Conservation (phyloP, 257 asterid genomes). For the Solanum ossicruentum region DNA sequence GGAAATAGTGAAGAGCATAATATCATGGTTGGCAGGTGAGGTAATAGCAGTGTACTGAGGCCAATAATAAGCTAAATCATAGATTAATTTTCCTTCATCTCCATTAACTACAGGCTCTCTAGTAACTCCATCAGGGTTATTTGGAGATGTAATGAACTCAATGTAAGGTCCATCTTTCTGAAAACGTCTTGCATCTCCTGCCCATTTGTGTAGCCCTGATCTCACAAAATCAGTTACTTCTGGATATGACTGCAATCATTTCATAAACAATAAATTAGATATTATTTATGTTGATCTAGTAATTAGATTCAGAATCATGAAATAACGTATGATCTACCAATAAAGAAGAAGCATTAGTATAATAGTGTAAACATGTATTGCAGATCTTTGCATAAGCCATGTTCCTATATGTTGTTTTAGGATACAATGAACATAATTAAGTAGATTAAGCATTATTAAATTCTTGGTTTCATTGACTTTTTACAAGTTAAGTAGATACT, state of each 20-base stretch:
- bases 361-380: neutral
- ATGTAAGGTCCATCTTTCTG: slow-evolving; percentile 42
- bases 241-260: slow-evolving; percentile 38
- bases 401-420: slow-evolving; percentile 18
- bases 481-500: neutral
- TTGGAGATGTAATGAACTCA: slow-evolving; percentile 73
- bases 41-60: slow-evolving; percentile 77
- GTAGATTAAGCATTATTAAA: neutral
- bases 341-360: neutral
- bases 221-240: slow-evolving; percentile 36
- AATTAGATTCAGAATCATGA: no score
- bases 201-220: slow-evolving; percentile 58
- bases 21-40: slow-evolving; percentile 38
- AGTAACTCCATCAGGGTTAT: slow-evolving; percentile 51
- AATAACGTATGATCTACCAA: no score
- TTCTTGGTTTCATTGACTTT: neutral
- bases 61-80: slow-evolving; percentile 89
- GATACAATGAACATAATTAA: neutral
- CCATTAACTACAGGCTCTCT: slow-evolving; percentile 47
- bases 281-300: neutral
- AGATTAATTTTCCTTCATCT: slow-evolving; percentile 28
- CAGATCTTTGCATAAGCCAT: slow-evolving; percentile 7
- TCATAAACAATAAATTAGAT: neutral
- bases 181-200: slow-evolving; percentile 51
- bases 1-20: slow-evolving; percentile 81